phyloP scores from a whole-genome alignment of 441 rosid species.

The Omphalea diandra region DNA sequence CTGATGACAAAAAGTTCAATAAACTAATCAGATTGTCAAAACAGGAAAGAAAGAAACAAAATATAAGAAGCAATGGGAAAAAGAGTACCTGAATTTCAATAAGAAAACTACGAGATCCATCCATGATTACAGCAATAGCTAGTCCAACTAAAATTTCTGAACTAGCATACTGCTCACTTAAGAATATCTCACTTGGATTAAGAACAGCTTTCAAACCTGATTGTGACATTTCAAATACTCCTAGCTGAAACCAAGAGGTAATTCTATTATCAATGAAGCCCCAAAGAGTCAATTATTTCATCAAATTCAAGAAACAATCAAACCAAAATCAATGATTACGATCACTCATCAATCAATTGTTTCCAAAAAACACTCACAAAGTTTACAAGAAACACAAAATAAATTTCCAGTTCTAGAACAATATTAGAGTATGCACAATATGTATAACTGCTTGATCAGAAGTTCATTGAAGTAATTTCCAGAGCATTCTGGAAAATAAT shows the following conservation, averaged over 20 bases:
- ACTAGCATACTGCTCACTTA: conserved; percentile 67
- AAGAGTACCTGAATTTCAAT: conserved; percentile 80
- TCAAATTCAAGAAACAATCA: conserved; percentile 6
- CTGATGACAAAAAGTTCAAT: neutral
- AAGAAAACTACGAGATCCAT: conserved; percentile 87
- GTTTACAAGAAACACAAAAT: neutral
- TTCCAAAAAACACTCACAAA: neutral
- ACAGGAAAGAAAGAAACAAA: neutral
- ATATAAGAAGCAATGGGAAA: neutral
- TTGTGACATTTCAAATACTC: conserved; percentile 90
- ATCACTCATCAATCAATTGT: neutral
- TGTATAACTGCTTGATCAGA: conserved; percentile 1
- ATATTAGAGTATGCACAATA: neutral
- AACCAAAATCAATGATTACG: neutral
- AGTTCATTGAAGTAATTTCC: neutral
- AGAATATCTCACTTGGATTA: conserved; percentile 84
- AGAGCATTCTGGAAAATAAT: neutral
- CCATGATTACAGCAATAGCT: conserved; percentile 90
- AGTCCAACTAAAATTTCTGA: conserved; percentile 87
- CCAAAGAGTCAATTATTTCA: neutral
- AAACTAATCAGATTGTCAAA: neutral
- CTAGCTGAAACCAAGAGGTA: conserved; percentile 58
- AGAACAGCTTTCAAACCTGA: conserved; percentile 71
- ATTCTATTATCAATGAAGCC: conserved; percentile 9
- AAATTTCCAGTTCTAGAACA: neutral